Conservation (phyloP, 257 asterid genomes). For the Ligustrum vulgare region DNA sequence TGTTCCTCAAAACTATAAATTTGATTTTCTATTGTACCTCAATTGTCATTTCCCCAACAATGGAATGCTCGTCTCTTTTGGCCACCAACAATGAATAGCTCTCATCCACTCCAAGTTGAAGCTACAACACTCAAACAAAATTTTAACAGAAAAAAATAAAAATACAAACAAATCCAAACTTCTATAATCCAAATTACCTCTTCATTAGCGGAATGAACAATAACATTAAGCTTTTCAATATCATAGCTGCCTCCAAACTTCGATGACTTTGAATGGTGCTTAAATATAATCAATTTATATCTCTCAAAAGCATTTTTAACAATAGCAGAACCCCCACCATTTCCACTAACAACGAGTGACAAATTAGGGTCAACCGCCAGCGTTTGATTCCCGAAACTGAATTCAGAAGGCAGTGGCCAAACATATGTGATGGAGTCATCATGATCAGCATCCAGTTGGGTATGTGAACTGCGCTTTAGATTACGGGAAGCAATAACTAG, state of each 20-base stretch:
- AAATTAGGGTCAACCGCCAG: conserved; percentile 80
- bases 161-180: background rate
- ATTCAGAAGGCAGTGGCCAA: conserved; percentile 80
- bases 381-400: conserved; percentile 71
- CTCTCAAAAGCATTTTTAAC: conserved; percentile 65
- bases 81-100: conserved; percentile 77
- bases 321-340: conserved; percentile 51
- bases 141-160: background rate
- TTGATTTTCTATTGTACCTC: conserved; percentile 50
- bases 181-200: conserved; percentile 45
- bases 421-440: conserved; percentile 50
- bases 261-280: conserved; percentile 40
- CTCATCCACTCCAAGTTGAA: conserved; percentile 89
- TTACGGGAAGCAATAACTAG: conserved; percentile 40
- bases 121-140: conserved; percentile 37
- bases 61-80: conserved; percentile 49
- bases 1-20: background rate
- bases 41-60: conserved; percentile 59
- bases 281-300: conserved; percentile 58
- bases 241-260: conserved; percentile 42
- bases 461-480: conserved; percentile 28
- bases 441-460: conserved; percentile 31
- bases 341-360: conserved; percentile 47
- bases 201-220: conserved; percentile 58
- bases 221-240: conserved; percentile 45